Evolutionary conservation across 2,329 filamentous ascomycete species (phyloP).

Genomic region (Xylaria sp.): DNA sequence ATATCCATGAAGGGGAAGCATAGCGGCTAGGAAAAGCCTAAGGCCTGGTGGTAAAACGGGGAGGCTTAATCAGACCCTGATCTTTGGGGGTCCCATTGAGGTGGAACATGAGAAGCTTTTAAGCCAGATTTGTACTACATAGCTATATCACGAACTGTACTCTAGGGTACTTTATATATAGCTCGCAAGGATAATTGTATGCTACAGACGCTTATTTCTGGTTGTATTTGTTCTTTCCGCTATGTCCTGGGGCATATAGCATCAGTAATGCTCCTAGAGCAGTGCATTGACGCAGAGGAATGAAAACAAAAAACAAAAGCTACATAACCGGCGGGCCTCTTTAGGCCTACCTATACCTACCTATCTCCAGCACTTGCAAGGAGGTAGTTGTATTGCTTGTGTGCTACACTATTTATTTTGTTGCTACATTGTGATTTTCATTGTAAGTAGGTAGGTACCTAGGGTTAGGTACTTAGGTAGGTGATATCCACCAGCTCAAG

Average conservation of each 20-base stretch:
- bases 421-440: too few species aligned
- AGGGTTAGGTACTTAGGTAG: too few species aligned
- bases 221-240: neutral
- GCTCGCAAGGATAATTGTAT: neutral
- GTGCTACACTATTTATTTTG: too few species aligned
- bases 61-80: conserved; percentile 2
- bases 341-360: too few species aligned
- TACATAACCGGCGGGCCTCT: too few species aligned
- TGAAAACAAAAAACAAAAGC: neutral
- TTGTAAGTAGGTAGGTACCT: too few species aligned
- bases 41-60: neutral
- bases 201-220: neutral
- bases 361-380: too few species aligned
- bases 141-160: conserved; percentile 9
- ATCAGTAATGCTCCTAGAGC: neutral
- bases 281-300: neutral
- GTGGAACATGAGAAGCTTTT: neutral
- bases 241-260: neutral
- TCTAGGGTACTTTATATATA: conserved; percentile 3
- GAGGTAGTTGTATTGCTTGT: too few species aligned
- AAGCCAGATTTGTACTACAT: conserved; percentile 18
- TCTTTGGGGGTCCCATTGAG: neutral
- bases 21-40: neutral
- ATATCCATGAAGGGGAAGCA: conserved; percentile 14
- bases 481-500: too few species aligned